Conservation (phyloP, 108 stramenopile species). For the Cyclotella baltica region DNA sequence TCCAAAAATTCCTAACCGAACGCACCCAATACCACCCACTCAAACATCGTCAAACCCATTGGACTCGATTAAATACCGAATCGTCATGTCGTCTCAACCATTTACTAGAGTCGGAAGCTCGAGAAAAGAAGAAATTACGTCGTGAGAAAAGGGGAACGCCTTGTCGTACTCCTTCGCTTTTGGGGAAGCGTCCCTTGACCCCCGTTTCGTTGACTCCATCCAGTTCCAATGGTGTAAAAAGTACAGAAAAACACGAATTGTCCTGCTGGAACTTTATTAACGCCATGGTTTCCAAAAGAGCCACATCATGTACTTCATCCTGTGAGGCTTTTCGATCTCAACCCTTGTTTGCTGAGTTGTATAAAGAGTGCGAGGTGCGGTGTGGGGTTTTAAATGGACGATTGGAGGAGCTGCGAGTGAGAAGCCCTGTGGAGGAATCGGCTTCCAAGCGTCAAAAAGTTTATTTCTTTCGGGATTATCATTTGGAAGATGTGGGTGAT, state of each 20-base stretch:
- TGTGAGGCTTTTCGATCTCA: conserved; percentile 35
- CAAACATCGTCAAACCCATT: conserved; percentile 30
- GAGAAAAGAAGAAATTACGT: conserved; percentile 19
- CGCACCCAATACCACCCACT: conserved; percentile 34
- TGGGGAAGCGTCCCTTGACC: conserved; percentile 13
- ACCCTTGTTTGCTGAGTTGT: conserved; percentile 22
- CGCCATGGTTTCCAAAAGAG: conserved; percentile 19
- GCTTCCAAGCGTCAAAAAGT: conserved; percentile 1
- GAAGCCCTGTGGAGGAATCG: background rate
- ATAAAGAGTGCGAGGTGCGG: conserved; percentile 22
- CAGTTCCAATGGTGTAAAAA: conserved; percentile 17
- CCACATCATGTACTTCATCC: conserved; percentile 21
- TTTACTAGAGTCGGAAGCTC: conserved; percentile 14
- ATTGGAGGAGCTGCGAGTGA: conserved; percentile 5
- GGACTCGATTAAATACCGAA: conserved; percentile 28
- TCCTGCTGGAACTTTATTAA: conserved; percentile 39
- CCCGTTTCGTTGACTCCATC: conserved; percentile 35
- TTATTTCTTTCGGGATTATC: conserved; percentile 22
- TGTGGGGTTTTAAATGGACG: conserved; percentile 16
- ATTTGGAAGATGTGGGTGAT: background rate
- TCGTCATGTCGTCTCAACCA: conserved; percentile 22
- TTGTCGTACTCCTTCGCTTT: conserved; percentile 29
- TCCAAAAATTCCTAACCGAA: conserved; percentile 22
- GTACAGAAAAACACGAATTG: conserved; percentile 1
- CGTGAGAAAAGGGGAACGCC: conserved; percentile 18